Evolutionary conservation across 257 asterid species (phyloP), one percentile per base, ranked within the genome.

Genomic region (Henckelia pumila): DNA sequence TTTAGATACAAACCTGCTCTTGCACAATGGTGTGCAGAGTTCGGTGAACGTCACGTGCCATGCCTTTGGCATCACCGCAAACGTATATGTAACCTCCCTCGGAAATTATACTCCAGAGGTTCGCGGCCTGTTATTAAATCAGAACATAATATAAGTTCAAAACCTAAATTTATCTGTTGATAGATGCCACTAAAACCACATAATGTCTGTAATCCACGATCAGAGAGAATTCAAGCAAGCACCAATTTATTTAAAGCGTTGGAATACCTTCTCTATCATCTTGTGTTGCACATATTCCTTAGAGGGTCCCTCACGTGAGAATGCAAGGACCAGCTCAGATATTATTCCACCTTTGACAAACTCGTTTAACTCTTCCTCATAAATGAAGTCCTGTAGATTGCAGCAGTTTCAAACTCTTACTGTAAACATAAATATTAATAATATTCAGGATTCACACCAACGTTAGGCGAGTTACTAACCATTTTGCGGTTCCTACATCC

Each of bases 11-110:
- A 72, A 93, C 99, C 99, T 93, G 97, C 69, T 94, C 94, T 80
- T 87, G 96, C 17, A 81, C 89, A 64, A 94, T 82, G 61, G 88
- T 81, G 83, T 94, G 98, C 75, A 94, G 95, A 49, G 95, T 88
- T 68, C 98, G 83, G 78, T 94, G 99, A 44, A 94, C 99, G 20
- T 94, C 98, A 67, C 91, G 88, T 40, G 99, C 99, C 99, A 94
- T 94, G 72, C 99, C 98, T 75, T 94, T 94, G 55, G 99, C 99
- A 72, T 94, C 99, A 74, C 99, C 98, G 7, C 99, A 94, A 6
- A 91, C 99, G 22, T 94, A 94, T 0, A 94, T 66, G 16, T 94
- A 89, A 23, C 85, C 98, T 72, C 98, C 99, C 75, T 86, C 86
- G 2, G 96, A 94, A 60, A 94, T 88, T 85, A 91, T 67, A 73